Percentiles rank a stretch among this genome's conserved stretches.
These are phyloP conservation scores for Sicyos edulis DNA, from an alignment of 306 rosid genomes.

Conservation along the genomic window DNA sequence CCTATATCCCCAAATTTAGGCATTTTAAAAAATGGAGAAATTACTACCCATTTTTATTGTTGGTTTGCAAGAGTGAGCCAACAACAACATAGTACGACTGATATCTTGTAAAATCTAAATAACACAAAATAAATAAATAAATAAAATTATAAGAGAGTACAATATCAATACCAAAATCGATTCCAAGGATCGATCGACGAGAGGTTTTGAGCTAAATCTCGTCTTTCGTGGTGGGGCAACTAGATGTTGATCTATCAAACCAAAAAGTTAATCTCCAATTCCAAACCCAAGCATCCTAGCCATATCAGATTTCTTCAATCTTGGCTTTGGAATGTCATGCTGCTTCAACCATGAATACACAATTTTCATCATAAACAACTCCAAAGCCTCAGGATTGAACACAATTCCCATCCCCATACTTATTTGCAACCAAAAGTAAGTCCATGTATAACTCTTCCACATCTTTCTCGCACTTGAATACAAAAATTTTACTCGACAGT, in stretches of 20 bases:
- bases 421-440: slow-evolving; percentile 40
- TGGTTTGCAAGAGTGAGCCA: neutral
- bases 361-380: slow-evolving; percentile 63
- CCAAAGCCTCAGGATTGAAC: slow-evolving; percentile 87
- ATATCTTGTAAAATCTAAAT: no score
- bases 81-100: no score
- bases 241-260: slow-evolving; percentile 59
- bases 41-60: no score
- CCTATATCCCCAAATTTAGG: no score
- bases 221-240: slow-evolving; percentile 18
- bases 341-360: slow-evolving; percentile 82
- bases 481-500: neutral
- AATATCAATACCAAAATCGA: neutral
- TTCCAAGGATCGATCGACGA: neutral
- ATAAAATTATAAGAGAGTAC: neutral
- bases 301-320: slow-evolving; percentile 69
- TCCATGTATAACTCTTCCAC: no score
- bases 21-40: no score
- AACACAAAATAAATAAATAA: no score
- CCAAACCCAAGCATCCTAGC: slow-evolving; percentile 96
- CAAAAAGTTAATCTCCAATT: slow-evolving; percentile 73
- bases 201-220: neutral
- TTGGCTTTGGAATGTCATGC: slow-evolving; percentile 69
- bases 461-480: no score
- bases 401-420: slow-evolving; percentile 84